Evolutionary conservation across 2,329 filamentous ascomycete genomes (phyloP).

Genomic region (Corynespora cassiicola): DNA sequence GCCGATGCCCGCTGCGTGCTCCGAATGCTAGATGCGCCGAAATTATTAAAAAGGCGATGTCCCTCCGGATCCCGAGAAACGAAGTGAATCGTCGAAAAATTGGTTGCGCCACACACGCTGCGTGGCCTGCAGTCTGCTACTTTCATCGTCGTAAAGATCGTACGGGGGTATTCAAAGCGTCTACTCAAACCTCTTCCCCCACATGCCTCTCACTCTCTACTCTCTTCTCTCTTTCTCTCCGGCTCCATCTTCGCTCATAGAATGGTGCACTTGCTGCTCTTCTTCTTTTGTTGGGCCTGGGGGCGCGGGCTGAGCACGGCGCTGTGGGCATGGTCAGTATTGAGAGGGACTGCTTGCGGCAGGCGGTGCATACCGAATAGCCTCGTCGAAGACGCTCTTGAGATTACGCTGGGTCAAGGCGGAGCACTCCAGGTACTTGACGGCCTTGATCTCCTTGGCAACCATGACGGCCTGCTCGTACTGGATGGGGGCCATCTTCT

Average conservation of each 20-base stretch:
- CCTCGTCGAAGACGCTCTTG: constrained; percentile 98
- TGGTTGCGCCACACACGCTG: no score
- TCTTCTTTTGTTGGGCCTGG: constrained; percentile 28
- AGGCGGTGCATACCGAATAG: constrained; percentile 80
- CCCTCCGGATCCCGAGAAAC: no score
- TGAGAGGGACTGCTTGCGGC: neutral
- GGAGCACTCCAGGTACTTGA: constrained; percentile 98
- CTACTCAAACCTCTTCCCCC: constrained; percentile 26
- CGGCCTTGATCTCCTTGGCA: constrained; percentile 92
- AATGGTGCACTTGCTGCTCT: constrained; percentile 35
- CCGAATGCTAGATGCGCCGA: no score
- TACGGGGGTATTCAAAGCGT: constrained; percentile 27
- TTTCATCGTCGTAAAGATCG: constrained; percentile 12
- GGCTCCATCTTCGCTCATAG: no score
- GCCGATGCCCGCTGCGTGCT: no score
- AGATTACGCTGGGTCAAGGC: constrained; percentile 95
- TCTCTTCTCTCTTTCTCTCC: constrained; percentile 2
- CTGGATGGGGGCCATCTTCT: constrained; percentile 96
- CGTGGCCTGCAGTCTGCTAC: constrained; percentile 4
- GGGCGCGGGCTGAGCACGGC: constrained; percentile 51
- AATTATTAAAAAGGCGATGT: no score
- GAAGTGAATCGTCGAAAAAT: no score
- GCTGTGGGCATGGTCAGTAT: constrained; percentile 32
- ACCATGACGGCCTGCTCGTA: constrained; percentile 90
- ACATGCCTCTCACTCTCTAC: constrained; percentile 4